These are phyloP conservation scores for Maudiozyma saulgeensis DNA, from an alignment of 805 yeast genomes.

Conservation along the genomic window DNA sequence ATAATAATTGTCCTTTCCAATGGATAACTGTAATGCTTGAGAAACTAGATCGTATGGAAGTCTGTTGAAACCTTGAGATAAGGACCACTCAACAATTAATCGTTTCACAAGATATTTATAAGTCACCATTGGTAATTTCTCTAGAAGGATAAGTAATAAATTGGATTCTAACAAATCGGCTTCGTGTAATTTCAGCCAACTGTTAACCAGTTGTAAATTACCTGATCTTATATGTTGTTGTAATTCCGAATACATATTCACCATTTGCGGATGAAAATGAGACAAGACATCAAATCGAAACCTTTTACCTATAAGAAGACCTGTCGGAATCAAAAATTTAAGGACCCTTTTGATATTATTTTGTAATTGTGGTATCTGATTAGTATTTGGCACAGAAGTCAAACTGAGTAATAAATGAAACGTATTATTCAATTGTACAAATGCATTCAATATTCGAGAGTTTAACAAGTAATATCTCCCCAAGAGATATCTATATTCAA, in stretches of 20 bases:
- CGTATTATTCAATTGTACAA: conserved; percentile 48
- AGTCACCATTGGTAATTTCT: conserved; percentile 34
- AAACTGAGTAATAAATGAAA: conserved; percentile 32
- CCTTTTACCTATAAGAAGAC: conserved; percentile 44
- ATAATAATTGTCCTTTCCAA: conserved; percentile 6
- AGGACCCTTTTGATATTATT: conserved; percentile 32
- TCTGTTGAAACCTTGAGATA: conserved; percentile 17
- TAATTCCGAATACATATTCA: conserved; percentile 33
- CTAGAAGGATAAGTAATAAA: conserved; percentile 31
- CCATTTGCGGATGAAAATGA: conserved; percentile 17
- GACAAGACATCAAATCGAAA: conserved; percentile 32
- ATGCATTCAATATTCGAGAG: conserved; percentile 42
- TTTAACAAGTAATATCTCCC: conserved; percentile 49
- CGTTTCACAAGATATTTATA: conserved; percentile 31
- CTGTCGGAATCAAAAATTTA: conserved; percentile 41
- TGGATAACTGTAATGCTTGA: conserved; percentile 12
- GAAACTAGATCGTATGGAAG: conserved; percentile 20
- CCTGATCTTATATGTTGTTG: conserved; percentile 35
- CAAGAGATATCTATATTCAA: conserved; percentile 46
- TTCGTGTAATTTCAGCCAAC: conserved; percentile 27
- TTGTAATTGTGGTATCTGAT: conserved; percentile 2
- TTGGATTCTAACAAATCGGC: conserved; percentile 24
- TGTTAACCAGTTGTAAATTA: conserved; percentile 29
- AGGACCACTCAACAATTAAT: conserved; percentile 12
- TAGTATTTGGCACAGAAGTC: conserved; percentile 3